Base-by-base conservation (phyloP, 768 basidiomycete genomes). In the Russula emetica region DNA sequence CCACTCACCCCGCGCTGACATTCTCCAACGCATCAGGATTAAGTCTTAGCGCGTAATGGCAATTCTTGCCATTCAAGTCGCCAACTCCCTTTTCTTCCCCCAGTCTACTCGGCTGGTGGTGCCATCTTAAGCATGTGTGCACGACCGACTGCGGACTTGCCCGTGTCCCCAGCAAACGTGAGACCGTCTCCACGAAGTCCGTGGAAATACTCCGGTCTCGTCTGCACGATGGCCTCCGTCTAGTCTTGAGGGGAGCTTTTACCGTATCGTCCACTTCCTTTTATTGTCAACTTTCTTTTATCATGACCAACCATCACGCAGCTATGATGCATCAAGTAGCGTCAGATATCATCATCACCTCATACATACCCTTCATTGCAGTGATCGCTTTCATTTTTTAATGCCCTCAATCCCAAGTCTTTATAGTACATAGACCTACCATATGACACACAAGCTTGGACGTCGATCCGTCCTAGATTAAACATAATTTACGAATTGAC, bases 1-100 rank as follows among this genome's bases (percentile, higher is more conserved):
- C 65, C 62, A 20, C 47, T 65, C n/a, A 65, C 58, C 2, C 64
- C 64, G 14, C 47, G 49, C 26, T 65, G 5, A 65, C 7, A 5
- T 16, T 5, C 6, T 7, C 16, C 13, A 11, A 22, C 0, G 14
- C 18, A 16, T 18, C 8, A 10, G 47, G 13, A 34, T 45, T 32
- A 14, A 11, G 47, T 18, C 40, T 38, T 14, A 5, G 45, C 32
- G 18, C 40, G 30, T n/a, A 28, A 13, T 4, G 24, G 26, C 26
- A 14, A 32, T 47, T 16, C 13, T n/a, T 28, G 47, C 22, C 22
- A 24, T 54, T n/a, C 20, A 16, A 32, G 34, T 44, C 18, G 44
- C 13, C 22, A 26, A 47, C 9, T 16, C 10, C 14, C 24, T 53
- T 45, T 7, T 51, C 22, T 11, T 52, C 20, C 44, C 34, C 50